These are phyloP conservation scores for Penicillium longicatenatum DNA, from an alignment of 495 filamentous ascomycete species.

Conservation along the genomic window DNA sequence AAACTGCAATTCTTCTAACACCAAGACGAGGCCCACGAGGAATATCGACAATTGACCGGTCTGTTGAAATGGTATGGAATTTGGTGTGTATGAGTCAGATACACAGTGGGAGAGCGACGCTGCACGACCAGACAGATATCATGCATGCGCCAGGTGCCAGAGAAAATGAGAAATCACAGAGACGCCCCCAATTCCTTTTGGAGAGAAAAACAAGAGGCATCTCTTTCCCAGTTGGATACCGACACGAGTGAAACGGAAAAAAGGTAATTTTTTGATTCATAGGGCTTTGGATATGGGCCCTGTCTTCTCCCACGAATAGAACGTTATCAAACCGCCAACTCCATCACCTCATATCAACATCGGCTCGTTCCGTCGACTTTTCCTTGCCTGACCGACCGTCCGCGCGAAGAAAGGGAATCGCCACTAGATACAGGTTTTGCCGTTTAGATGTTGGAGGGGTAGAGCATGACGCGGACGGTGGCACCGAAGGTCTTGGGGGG, in stretches of 20 bases:
- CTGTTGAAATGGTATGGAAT: conserved; percentile 44
- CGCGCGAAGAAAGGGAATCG: conserved; percentile 46
- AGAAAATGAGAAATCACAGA: conserved; percentile 23
- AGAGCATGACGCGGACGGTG: conserved; percentile 97
- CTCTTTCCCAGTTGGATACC: conserved; percentile 9
- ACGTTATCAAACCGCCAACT: conserved; percentile 51
- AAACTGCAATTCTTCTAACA: conserved; percentile 31
- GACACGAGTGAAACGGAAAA: conserved; percentile 30
- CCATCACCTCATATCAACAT: conserved; percentile 43
- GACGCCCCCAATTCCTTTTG: not conserved
- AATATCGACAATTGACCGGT: conserved; percentile 20
- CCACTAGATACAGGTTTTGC: conserved; percentile 41
- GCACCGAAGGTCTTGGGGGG: conserved; percentile 95
- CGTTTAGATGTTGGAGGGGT: conserved; percentile 71
- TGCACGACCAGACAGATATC: conserved; percentile 33
- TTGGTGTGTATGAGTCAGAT: conserved; percentile 45
- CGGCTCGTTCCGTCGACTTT: conserved; percentile 48
- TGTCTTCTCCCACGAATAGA: conserved; percentile 49
- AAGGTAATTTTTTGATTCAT: conserved; percentile 45
- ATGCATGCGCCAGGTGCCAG: conserved; percentile 24
- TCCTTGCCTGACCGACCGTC: conserved; percentile 44
- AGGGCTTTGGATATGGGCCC: conserved; percentile 44
- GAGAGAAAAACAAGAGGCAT: conserved; percentile 21
- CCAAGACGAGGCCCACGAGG: conserved; percentile 12
- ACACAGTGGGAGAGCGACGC: conserved; percentile 36